phyloP scores from a whole-genome alignment of 768 basidiomycete genomes.

The Mycena metata region DNA sequence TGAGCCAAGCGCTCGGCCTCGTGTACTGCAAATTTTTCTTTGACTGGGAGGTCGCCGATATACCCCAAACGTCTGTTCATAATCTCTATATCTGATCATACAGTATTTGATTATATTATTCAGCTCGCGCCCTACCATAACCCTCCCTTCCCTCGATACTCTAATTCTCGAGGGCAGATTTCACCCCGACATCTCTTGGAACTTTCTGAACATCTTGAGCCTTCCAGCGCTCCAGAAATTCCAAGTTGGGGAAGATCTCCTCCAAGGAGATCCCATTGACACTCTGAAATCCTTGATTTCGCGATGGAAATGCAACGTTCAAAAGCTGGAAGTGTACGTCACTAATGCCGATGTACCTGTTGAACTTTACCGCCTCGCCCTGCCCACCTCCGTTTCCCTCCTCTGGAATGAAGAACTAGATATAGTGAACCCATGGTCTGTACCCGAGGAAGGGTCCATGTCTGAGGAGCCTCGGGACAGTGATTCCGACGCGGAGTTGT shows the following conservation, averaged over 20 bases:
- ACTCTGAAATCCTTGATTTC: neutral
- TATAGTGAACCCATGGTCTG: too few relatives aligned
- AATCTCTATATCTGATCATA: too few relatives aligned
- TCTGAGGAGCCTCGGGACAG: too few relatives aligned
- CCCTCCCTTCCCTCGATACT: neutral
- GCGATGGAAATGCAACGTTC: neutral
- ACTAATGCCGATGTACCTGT: neutral
- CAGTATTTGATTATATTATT: too few relatives aligned
- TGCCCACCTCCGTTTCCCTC: neutral
- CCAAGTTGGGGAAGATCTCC: neutral
- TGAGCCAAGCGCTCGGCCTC: neutral
- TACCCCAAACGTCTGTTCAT: too few relatives aligned
- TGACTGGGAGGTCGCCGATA: neutral
- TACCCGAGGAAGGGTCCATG: too few relatives aligned
- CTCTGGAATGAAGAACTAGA: too few relatives aligned
- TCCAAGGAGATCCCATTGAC: neutral
- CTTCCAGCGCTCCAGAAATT: slow-evolving; percentile 1
- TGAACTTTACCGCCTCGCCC: neutral
- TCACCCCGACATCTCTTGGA: neutral
- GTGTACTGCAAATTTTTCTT: neutral
- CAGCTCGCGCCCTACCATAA: neutral
- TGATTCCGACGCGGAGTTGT: too few relatives aligned
- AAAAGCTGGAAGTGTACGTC: neutral
- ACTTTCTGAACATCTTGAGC: neutral
- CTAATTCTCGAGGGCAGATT: neutral